phyloP scores from a whole-genome alignment of 805 yeast genomes.

The Lachancea quebecensis region DNA sequence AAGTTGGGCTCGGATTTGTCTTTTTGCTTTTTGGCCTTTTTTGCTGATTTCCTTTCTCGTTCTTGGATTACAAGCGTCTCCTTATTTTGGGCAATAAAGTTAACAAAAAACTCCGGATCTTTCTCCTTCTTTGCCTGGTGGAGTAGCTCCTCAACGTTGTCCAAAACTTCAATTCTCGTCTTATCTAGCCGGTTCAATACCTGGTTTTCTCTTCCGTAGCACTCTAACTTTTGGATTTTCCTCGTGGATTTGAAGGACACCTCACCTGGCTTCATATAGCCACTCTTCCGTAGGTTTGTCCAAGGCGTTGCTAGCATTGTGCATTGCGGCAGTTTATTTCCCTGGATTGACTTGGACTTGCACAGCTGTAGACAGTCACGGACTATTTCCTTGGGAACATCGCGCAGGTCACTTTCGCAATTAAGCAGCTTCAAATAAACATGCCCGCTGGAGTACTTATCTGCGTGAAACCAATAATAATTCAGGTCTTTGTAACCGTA shows the following conservation, averaged over 20 bases:
- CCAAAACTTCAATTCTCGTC: conserved; percentile 49
- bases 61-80: conserved; percentile 22
- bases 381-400: conserved; percentile 47
- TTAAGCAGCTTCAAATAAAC: conserved; percentile 52
- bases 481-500: conserved; percentile 55
- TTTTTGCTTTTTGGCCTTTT: conserved; percentile 15
- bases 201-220: conserved; percentile 51
- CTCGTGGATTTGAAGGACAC: conserved; percentile 62
- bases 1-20: background rate
- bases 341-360: conserved; percentile 70
- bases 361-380: conserved; percentile 62
- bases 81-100: conserved; percentile 14
- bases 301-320: conserved; percentile 71
- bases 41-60: conserved; percentile 13
- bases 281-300: conserved; percentile 57
- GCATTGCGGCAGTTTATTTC: conserved; percentile 60
- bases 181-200: conserved; percentile 57
- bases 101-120: conserved; percentile 20
- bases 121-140: conserved; percentile 28
- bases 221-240: conserved; percentile 44
- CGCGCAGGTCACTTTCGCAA: conserved; percentile 40
- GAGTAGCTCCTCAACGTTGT: conserved; percentile 24
- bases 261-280: conserved; percentile 72
- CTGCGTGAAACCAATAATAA: conserved; percentile 72
- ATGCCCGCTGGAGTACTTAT: conserved; percentile 70